Evolutionary conservation across 768 basidiomycete species (phyloP), one percentile per base, ranked within the genome.

Genomic region (Tricholoma terreum): DNA sequence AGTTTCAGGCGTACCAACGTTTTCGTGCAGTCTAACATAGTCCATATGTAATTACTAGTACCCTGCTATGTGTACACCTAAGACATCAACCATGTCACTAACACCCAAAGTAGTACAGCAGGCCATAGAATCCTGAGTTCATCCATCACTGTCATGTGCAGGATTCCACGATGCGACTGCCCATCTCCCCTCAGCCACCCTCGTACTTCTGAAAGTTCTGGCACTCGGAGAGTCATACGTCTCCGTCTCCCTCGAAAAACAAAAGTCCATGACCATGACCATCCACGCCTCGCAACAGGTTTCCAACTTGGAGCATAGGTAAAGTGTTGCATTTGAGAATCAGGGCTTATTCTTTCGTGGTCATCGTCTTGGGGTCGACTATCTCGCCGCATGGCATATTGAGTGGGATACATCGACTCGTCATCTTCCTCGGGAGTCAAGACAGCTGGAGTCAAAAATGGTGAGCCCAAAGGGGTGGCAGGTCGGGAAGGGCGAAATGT

Each of bases 181-280:
- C 57, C 54, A 5, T 58, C 58, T 24, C 56, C 53, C 24, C 56
- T 58, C 34, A 63, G 43, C 22, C 62, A 45, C 14, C 61, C 55
- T 7, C 14, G 54, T 35, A 30, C 35, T 49, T 54, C 50, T 40
- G 52, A 52, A 54, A 36, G 73, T 59, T 63, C 60, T 45, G 84
- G 84, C 27, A 77, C 55, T 5, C 72, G 68, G 12, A 87, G 17
- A 15, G 78, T 75, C 58, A 89, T 64, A n/a, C 82, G 79, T 58
- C 85, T 76, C 15, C 82, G 73, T 27, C 82, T 75, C 0, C 84
- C 84, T 24, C 74, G 66, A 54, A 86, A 75, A 21, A 77, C 75
- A 63, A 88, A 87, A 15, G 80, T 75, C 76, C 80, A 82, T 17
- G 79, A 75, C 75, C 77, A 82, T 38, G 71, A 67, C 67, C 73